Conservation (phyloP, 2,329 filamentous ascomycete species). For the Ophiostoma quercus region DNA sequence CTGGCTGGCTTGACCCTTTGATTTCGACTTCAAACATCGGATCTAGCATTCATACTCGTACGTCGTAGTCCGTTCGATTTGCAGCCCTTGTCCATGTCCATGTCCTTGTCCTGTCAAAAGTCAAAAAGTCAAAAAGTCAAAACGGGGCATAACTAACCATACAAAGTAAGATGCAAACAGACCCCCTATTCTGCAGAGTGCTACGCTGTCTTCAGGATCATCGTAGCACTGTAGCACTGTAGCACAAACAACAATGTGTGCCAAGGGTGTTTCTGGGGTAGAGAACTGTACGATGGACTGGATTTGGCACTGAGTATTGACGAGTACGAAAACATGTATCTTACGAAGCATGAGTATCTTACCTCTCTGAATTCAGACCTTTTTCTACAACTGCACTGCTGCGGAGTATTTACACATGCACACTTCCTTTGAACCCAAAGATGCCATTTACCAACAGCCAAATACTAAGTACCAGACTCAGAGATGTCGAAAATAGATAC, state of each 20-base stretch:
- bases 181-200: not conserved
- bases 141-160: not conserved
- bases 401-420: slow-evolving; percentile 12
- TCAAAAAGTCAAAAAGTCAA: not conserved
- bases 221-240: not conserved
- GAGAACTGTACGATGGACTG: too few relatives aligned
- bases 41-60: not conserved
- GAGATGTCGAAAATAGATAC: not conserved
- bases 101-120: too few relatives aligned
- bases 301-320: too few relatives aligned
- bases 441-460: not conserved
- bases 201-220: not conserved
- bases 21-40: slow-evolving; percentile 2
- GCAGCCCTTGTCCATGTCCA: not conserved
- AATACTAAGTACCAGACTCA: too few relatives aligned
- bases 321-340: too few relatives aligned
- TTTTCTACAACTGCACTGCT: not conserved
- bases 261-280: not conserved
- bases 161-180: not conserved
- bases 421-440: not conserved
- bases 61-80: not conserved
- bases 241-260: not conserved
- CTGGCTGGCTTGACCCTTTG: not conserved
- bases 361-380: too few relatives aligned
- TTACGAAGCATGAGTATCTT: too few relatives aligned